Percentiles rank a stretch among this genome's conserved stretches.
Conservation (phyloP, 257 asterid genomes). For the Penstemon barbatus region DNA sequence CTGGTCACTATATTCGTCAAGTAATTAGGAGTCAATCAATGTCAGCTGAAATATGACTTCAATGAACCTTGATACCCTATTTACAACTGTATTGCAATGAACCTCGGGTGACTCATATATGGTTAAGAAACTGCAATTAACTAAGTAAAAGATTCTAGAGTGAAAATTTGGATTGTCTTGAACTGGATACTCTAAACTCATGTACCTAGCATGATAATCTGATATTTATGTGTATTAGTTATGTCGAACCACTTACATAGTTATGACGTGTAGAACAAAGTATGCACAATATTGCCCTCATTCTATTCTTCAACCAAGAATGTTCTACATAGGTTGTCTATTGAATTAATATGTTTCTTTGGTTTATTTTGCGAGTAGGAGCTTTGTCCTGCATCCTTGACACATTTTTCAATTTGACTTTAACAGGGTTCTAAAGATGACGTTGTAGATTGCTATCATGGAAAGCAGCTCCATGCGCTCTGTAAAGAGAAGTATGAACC, state of each 20-base stretch:
- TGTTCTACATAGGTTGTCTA: not conserved
- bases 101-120: not conserved
- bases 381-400: constrained; percentile 5
- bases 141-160: not conserved
- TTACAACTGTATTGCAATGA: too few relatives aligned
- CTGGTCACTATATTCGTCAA: not conserved
- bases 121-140: not conserved
- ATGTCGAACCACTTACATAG: too few relatives aligned
- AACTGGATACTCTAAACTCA: not conserved
- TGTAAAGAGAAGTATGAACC: constrained; percentile 95
- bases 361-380: not conserved
- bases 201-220: not conserved
- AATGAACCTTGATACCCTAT: too few relatives aligned
- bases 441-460: constrained; percentile 89
- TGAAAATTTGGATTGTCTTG: not conserved
- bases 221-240: not conserved
- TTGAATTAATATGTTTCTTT: not conserved
- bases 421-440: constrained; percentile 89
- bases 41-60: too few relatives aligned
- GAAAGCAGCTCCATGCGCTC: constrained; percentile 88
- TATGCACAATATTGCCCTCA: too few relatives aligned
- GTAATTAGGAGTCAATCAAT: too few relatives aligned
- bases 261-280: too few relatives aligned
- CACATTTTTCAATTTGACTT: constrained; percentile 18
- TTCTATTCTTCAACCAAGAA: too few relatives aligned